phyloP scores from a whole-genome alignment of 768 basidiomycete species.

The Russula griseocarnosa region DNA sequence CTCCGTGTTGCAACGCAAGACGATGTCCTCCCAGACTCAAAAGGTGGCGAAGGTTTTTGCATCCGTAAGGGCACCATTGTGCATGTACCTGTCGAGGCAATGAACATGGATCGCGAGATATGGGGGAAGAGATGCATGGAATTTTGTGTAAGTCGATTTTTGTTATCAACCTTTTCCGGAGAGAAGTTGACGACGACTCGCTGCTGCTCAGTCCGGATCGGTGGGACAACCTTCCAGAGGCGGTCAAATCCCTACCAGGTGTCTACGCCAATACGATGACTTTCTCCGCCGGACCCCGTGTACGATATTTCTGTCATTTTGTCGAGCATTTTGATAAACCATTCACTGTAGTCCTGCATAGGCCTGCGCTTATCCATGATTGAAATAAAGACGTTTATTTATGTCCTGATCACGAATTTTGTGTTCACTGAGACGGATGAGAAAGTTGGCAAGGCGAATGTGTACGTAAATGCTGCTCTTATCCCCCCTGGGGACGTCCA shows the following conservation, averaged over 20 bases:
- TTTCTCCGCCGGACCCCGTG: conserved; percentile 82
- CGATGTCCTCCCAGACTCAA: conserved; percentile 67
- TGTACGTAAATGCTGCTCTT: conserved; percentile 35
- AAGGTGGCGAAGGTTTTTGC: conserved; percentile 46
- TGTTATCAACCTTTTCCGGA: neutral
- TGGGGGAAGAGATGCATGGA: conserved; percentile 84
- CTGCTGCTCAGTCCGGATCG: conserved; percentile 59
- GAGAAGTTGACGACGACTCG: neutral
- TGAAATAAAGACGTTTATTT: conserved; percentile 76
- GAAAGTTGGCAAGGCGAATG: conserved; percentile 75
- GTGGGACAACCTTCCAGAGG: conserved; percentile 73
- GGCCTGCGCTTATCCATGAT: conserved; percentile 79
- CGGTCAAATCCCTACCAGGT: conserved; percentile 59
- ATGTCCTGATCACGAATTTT: conserved; percentile 64
- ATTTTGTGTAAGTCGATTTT: conserved; percentile 54
- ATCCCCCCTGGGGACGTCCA: no score
- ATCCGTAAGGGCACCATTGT: conserved; percentile 69
- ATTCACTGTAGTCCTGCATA: conserved; percentile 61
- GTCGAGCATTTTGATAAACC: conserved; percentile 1
- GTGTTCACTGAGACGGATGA: conserved; percentile 71
- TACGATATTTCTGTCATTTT: conserved; percentile 38
- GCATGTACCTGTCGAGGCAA: conserved; percentile 74
- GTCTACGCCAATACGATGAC: conserved; percentile 66
- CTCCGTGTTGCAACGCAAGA: conserved; percentile 76
- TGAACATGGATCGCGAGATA: conserved; percentile 70